phyloP scores from a whole-genome alignment of 257 asterid species.

The Paulownia fortunei region DNA sequence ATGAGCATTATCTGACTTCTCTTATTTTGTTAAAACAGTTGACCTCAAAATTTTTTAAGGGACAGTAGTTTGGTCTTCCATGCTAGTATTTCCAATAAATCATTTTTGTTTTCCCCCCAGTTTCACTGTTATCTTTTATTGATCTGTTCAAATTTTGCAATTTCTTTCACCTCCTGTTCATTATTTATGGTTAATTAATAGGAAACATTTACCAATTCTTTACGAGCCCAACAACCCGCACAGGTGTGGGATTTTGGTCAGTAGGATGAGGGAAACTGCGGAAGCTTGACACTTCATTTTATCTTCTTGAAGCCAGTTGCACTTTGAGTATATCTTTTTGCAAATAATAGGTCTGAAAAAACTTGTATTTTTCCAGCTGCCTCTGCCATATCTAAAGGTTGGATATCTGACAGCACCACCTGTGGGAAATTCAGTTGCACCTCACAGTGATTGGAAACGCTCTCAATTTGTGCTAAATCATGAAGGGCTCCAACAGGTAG shows the following conservation, averaged over 20 bases:
- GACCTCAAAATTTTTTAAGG: not conserved
- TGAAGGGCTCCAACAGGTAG: constrained; percentile 94
- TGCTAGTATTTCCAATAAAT: constrained; percentile 13
- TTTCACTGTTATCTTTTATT: not conserved
- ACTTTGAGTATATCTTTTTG: not conserved
- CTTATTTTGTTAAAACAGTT: not conserved
- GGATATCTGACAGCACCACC: constrained; percentile 97
- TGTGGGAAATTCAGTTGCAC: constrained; percentile 83
- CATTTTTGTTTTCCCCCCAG: not conserved
- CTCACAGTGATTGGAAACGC: constrained; percentile 95
- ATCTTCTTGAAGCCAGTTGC: not conserved
- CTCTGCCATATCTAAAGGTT: constrained; percentile 88
- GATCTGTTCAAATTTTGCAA: not conserved
- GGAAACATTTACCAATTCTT: not conserved
- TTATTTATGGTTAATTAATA: not conserved
- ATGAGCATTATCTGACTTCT: not conserved
- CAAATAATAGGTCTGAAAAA: constrained; percentile 30
- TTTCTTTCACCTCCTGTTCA: constrained; percentile 14
- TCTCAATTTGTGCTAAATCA: constrained; percentile 84
- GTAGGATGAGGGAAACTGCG: not conserved
- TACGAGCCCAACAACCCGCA: not conserved
- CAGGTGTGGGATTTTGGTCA: not conserved
- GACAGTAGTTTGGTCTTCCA: constrained; percentile 11
- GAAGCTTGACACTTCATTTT: not conserved
- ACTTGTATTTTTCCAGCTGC: constrained; percentile 69